These are phyloP conservation scores for Porogramme epimiltina DNA, from an alignment of 1,284 basidiomycete species.

Conservation along the genomic window DNA sequence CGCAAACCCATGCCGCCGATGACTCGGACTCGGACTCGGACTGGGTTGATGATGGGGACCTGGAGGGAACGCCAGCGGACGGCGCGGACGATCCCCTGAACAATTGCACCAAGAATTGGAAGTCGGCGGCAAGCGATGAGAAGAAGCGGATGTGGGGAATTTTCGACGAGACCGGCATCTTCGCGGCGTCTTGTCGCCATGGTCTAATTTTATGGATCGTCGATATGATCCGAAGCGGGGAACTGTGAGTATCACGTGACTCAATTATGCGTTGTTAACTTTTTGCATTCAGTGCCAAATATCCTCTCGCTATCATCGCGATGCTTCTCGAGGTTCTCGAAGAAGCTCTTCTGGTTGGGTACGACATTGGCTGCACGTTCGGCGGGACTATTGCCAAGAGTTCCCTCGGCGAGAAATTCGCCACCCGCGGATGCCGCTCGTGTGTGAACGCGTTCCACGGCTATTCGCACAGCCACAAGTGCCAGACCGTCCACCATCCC, in stretches of 20 bases:
- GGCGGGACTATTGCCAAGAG: constrained; percentile 27
- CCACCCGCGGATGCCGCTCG: constrained; percentile 9
- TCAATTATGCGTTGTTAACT: constrained; percentile 11
- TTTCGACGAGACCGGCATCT: constrained; percentile 37
- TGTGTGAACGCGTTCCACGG: constrained; percentile 35
- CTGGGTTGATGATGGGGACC: neutral
- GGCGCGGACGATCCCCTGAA: neutral
- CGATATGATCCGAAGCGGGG: constrained; percentile 34
- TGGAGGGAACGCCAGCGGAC: constrained; percentile 23
- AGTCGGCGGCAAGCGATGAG: constrained; percentile 32
- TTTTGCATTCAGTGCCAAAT: constrained; percentile 34
- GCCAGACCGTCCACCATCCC: constrained; percentile 32
- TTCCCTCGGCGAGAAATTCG: constrained; percentile 26
- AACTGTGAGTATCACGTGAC: constrained; percentile 26
- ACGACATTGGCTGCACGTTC: constrained; percentile 39
- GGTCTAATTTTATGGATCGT: constrained; percentile 25
- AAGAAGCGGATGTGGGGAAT: constrained; percentile 33
- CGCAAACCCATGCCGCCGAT: neutral
- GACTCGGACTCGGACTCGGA: neutral
- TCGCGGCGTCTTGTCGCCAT: constrained; percentile 33
- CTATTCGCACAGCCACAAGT: constrained; percentile 31
- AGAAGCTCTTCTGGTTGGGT: constrained; percentile 7
- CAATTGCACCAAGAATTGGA: constrained; percentile 35
- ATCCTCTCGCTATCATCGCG: constrained; percentile 31
- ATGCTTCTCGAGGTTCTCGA: constrained; percentile 26